Evolutionary conservation across 352 stramenopile species (phyloP), one percentile per base, ranked within the genome.

Genomic region (Phytophthora pistaciae): DNA sequence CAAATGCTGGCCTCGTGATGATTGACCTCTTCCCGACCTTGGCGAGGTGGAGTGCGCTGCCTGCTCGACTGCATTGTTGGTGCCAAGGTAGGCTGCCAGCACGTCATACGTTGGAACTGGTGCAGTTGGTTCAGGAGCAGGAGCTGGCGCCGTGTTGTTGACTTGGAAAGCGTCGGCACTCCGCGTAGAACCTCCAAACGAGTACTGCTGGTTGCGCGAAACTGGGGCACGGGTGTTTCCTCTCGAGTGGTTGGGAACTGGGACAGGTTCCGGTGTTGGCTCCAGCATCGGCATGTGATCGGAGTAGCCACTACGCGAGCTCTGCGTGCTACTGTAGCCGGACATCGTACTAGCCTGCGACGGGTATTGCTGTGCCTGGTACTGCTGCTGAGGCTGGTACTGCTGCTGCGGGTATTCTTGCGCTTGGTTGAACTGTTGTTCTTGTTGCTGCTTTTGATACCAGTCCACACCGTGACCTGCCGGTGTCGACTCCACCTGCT

Each of bases 161-260:
- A 65, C 52, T 55, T 68, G 67, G 20, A 72, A 72, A 31, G 42
- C 33, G 29, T 72, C 40, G 10, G 11, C 36, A 31, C 52, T 64
- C 55, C 57, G 69, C 1, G 46, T 21, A 11, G 71, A 79, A 0
- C 60, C 68, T 55, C 58, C 74, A 58, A 79, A 79, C 16, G 70
- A 74, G 40, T 84, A 82, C 57, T 82, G 64, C n/a, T 82, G 67
- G 53, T 84, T 84, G 29, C 71, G 74, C 27, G 70, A 79, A 27
- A 77, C 44, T 1, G 70, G 70, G 21, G 70, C 48, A 20, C 59
- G 70, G 48, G 55, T 61, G 27, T 69, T 68, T 54, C 64, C 49
- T 36, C 53, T 64, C 14, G 70, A 74, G n/a, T 56, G 71, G 44
- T 21, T 74, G 8, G 75, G 74, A 38, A 53, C 58, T 14, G 69